Base-by-base conservation (phyloP, 192 early-diverging fungal genomes). In the Rhizophagus sp. region DNA sequence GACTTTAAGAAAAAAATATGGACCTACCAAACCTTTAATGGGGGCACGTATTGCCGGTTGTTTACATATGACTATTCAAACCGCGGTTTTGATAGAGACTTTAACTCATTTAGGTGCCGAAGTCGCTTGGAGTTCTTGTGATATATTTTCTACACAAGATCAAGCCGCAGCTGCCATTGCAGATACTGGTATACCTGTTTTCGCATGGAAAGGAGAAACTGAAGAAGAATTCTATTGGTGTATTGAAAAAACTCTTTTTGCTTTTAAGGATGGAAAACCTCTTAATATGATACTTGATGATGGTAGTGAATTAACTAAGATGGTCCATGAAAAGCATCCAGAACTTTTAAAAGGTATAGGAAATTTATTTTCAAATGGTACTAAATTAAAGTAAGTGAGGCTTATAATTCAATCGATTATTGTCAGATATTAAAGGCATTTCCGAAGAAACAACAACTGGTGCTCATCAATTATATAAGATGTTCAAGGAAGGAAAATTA, bases 361-460 rank as follows among this genome's bases (percentile, higher is more conserved):
- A 65, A 47, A 69, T 65, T 13, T 25, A 11, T 24, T 47, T 72
- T 7, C 5, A 12, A 47, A 47, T 47, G 44, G 2, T 12, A 12
- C 11, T 47, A 47, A 12, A 4, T 47, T 47, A 47, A 3, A 44
- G 7, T 44, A 30, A 30, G 44, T 47, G 44, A 12, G 30, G 30
- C 9, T 47, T 47, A 47, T 12, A 1, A 44, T 47, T 41, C 4
- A 72, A 72, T 41, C 39, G 6, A 41, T 7, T 41, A 41, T 27
- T 71, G 1, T 13, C 11, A 77, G 75, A 90, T 84, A 94, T 99
- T 90, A 90, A 89, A 85, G 97, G 97, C 88, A 89, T 99, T 82
- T 97, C 96, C 49, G 97, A 99, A 90, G 97, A 99, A 89, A 99
- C 97, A 86, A 99, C 97, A 88, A 99, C 97, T 82, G 97, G 97